A percentile compares a stretch with the other conserved stretches of the same genome.
phyloP scores from a whole-genome alignment of 306 rosid species.

The Hippophae rhamnoides region DNA sequence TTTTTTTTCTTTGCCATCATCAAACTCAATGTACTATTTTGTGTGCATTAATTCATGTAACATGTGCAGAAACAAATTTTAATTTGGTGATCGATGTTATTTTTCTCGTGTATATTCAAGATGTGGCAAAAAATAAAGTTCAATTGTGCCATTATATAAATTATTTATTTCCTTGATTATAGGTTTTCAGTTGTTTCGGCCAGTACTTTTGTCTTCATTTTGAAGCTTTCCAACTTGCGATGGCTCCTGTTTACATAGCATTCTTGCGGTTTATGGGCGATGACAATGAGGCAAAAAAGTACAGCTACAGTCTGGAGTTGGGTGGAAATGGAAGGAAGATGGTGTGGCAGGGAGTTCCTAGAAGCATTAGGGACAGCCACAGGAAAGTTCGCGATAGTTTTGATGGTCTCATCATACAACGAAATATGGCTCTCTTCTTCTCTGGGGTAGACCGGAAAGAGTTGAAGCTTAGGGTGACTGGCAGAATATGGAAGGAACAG shows the following conservation, averaged over 20 bases:
- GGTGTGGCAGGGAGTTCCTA: slow-evolving; percentile 86
- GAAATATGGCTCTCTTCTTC: slow-evolving; percentile 86
- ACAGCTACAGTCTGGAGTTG: slow-evolving; percentile 83
- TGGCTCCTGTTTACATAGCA: slow-evolving; percentile 84
- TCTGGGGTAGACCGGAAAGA: slow-evolving; percentile 76
- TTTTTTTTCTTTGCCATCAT: not conserved
- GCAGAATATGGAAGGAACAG: slow-evolving; percentile 91
- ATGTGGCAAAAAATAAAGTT: too few species aligned
- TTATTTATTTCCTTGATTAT: slow-evolving; percentile 10
- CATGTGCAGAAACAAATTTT: too few species aligned
- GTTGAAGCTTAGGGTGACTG: slow-evolving; percentile 72
- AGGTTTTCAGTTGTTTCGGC: slow-evolving; percentile 92
- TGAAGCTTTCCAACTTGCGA: slow-evolving; percentile 87
- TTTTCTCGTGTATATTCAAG: too few species aligned
- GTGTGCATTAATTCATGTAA: too few species aligned
- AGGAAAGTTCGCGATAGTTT: slow-evolving; percentile 81
- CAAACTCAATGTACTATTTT: too few species aligned
- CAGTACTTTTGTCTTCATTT: slow-evolving; percentile 85
- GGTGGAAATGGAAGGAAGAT: slow-evolving; percentile 92
- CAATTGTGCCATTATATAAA: too few species aligned
- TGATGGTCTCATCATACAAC: slow-evolving; percentile 83
- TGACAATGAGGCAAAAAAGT: slow-evolving; percentile 79
- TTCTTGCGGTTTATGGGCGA: slow-evolving; percentile 91
- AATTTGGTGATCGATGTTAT: too few species aligned
- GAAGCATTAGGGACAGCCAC: slow-evolving; percentile 85